Evolutionary conservation across 148 eudicot genomes (phyloP).

Genomic region (Rhododendron henanense): DNA sequence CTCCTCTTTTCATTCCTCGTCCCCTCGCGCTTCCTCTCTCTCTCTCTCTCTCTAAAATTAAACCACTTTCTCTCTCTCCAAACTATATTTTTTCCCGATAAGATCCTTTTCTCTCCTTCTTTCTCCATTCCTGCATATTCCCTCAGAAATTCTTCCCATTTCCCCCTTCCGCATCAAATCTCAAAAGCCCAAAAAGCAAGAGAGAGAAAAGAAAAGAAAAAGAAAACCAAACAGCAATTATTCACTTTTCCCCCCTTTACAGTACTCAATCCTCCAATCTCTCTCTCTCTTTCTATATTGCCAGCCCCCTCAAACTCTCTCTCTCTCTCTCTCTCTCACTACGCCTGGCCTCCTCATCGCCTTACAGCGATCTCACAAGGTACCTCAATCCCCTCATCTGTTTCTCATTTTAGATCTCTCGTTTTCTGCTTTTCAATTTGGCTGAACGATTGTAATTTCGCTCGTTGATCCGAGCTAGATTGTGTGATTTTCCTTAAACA

Average conservation of each 20-base stretch:
- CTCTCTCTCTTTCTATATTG: slow-evolving; percentile 6
- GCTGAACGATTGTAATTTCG: neutral
- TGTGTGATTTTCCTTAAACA: neutral
- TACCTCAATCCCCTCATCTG: slow-evolving; percentile 5
- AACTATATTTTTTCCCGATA: neutral
- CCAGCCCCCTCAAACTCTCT: neutral
- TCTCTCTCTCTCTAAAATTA: slow-evolving; percentile 7
- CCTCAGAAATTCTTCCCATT: slow-evolving; percentile 10
- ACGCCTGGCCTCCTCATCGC: neutral
- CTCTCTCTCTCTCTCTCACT: slow-evolving; percentile 16
- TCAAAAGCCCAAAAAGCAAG: slow-evolving; percentile 20
- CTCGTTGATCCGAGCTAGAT: slow-evolving; percentile 11
- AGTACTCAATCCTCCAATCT: slow-evolving; percentile 9
- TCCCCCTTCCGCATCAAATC: slow-evolving; percentile 7
- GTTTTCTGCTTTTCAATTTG: neutral
- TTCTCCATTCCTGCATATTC: slow-evolving; percentile 14
- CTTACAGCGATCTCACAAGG: slow-evolving; percentile 20
- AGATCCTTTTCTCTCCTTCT: neutral
- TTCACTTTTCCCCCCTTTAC: slow-evolving; percentile 21
- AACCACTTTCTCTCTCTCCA: slow-evolving; percentile 11
- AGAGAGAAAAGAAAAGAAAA: slow-evolving; percentile 16
- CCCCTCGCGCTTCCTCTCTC: neutral
- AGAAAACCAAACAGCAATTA: slow-evolving; percentile 22
- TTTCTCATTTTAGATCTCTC: slow-evolving; percentile 9
- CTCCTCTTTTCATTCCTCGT: too few relatives aligned